Base-by-base conservation (phyloP, 2,329 filamentous ascomycete genomes). In the Exophiala aquamarina region DNA sequence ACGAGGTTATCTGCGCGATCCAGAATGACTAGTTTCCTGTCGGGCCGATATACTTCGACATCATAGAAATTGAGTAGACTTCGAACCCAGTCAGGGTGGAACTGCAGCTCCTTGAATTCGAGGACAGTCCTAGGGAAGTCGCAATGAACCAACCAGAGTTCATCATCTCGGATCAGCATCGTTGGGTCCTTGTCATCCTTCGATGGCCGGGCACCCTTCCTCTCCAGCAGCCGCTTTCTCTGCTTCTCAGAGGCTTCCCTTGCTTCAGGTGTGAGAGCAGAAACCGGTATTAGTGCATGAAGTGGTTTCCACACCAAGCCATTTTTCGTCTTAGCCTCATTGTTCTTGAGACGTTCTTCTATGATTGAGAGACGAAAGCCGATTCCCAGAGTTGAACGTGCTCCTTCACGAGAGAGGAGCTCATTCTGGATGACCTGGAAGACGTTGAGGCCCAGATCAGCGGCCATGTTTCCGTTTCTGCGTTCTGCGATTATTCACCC, bases 371-470 rank as follows among this genome's bases (percentile, higher is more conserved):
- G 50, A 8, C 50, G 46, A 34, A 50, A 50, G 11, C 53, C 53
- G 4, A 55, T 33, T 3, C 53, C 53, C 5, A 55, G 44, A 4
- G 53, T 52, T 17, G 45, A 49, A 2, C 53, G 42, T 13, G 41
- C 48, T 18, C 50, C 53, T 36, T 55, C 53, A 6, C 50, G 49
- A 3, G 50, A 41, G n/a, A 53, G 44, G 15, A 55, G 53, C 29
- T 55, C 53, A 31, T 55, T 55, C 43, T 61, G 50, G 45, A 60
- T 47, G 45, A 61, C 41, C 40, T 61, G 42, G 43, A 57, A 41
- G 50, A 60, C 15, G 51, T 61, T 50, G 40, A 61, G 41, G 13
- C 53, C 53, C 5, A 55, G 11, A 20, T 46, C 53, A n/a, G n/a
- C n/a, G 4, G 28, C 40, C 45, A 52, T 44, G 50, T 55, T 29